Evolutionary conservation across 371 early-diverging fungal species (phyloP).

Genomic region (Choanephora cucurbitarum): DNA sequence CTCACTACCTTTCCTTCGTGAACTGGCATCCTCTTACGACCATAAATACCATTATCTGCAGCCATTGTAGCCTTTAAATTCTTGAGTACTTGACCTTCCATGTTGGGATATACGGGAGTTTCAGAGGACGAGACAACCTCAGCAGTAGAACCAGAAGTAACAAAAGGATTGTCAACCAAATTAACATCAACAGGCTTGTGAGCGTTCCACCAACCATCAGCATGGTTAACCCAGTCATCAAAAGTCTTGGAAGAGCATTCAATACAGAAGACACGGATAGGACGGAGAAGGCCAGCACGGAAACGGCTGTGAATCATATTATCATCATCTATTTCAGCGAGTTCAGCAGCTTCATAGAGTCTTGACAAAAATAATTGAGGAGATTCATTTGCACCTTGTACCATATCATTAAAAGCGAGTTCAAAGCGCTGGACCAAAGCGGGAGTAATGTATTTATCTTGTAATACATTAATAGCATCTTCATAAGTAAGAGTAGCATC

Average conservation of each 20-base stretch:
- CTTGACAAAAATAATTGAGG: slow-evolving; percentile 2
- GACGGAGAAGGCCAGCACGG: background rate
- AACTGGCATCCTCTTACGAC: too few relatives aligned
- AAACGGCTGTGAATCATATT: slow-evolving; percentile 1
- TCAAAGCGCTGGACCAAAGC: slow-evolving; percentile 8
- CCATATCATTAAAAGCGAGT: background rate
- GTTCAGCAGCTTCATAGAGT: slow-evolving; percentile 11
- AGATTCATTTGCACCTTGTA: background rate
- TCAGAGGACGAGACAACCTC: too few relatives aligned
- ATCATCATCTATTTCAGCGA: slow-evolving; percentile 4
- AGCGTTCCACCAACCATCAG: slow-evolving; percentile 11
- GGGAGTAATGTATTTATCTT: slow-evolving; percentile 8
- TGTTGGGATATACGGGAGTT: too few relatives aligned
- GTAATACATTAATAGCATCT: slow-evolving; percentile 4
- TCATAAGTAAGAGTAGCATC: background rate
- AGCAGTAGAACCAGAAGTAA: too few relatives aligned
- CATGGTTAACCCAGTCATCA: slow-evolving; percentile 1
- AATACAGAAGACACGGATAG: slow-evolving; percentile 1
- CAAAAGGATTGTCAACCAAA: background rate
- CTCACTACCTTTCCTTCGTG: too few relatives aligned
- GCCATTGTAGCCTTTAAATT: too few relatives aligned
- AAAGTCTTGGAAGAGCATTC: background rate
- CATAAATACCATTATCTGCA: too few relatives aligned
- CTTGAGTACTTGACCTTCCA: too few relatives aligned
- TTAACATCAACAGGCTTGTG: background rate